Base-by-base conservation (phyloP, 495 filamentous ascomycete genomes). In the Podospora sp. region DNA sequence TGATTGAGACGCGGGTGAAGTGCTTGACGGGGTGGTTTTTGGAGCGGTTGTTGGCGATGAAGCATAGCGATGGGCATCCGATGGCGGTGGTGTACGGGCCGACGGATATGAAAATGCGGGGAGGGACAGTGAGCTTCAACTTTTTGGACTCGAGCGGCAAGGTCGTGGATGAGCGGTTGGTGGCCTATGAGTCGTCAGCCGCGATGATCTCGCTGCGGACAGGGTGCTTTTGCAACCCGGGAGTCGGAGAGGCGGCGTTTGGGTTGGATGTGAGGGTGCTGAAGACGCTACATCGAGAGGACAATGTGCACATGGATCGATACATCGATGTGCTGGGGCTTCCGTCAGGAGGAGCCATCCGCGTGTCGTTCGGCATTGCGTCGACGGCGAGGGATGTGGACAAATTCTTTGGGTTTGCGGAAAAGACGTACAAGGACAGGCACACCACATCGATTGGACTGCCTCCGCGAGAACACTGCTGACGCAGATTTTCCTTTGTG, bases 141-240 rank as follows among this genome's bases (percentile, higher is more conserved):
- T 66, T 89, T 8, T 71, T 77, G 16, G 77, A 80, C 55, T 68
- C 74, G 0, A 63, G 82, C 6, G 77, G 79, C 3, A 81, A 81
- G 61, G 70, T 79, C 0, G 78, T 87, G 2, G 80, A 89, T n/a
- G 86, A 88, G 67, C 73, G 84, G 14, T 65, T 82, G 0, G 86
- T 88, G 3, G 80, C 76, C 8, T 67, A 73, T 5, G 80, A 81
- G 56, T 73, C 77, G 0, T 63, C 74, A 0, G 72, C 69, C 0
- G 75, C 72, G 16, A 73, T 79, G 51, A 88, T 90, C 51, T 83
- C 83, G 55, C 69, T 90, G 6, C 81, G 88, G 9, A 86, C 84
- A 22, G 88, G 88, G 9, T 85, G 83, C 53, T 80, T 90, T 27
- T 90, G 88, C 69, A 90, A 90, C 66, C 88, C 88, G 0, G 88